phyloP scores from a whole-genome alignment of 768 basidiomycete genomes.

The Phylloporus sp. region DNA sequence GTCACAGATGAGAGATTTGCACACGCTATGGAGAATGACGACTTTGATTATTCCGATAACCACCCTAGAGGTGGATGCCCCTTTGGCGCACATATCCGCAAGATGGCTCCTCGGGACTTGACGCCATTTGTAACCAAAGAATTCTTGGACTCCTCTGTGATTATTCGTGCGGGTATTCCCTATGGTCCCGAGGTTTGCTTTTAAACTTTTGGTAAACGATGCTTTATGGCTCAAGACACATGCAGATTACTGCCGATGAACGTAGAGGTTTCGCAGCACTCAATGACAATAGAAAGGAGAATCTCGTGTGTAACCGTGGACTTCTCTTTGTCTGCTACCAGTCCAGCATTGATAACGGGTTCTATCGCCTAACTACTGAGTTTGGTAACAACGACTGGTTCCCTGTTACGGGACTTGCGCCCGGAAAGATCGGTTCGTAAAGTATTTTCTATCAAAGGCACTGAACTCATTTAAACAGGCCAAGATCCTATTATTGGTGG shows the following conservation, averaged over 20 bases:
- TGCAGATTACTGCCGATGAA: slow-evolving; percentile 7
- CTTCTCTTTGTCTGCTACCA: slow-evolving; percentile 37
- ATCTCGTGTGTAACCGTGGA: neutral
- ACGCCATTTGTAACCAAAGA: slow-evolving; percentile 18
- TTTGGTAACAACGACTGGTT: slow-evolving; percentile 24
- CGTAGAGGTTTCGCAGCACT: neutral
- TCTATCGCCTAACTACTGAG: slow-evolving; percentile 26
- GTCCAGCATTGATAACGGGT: slow-evolving; percentile 36
- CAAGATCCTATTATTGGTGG: slow-evolving; percentile 27
- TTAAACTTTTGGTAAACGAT: neutral
- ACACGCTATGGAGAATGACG: slow-evolving; percentile 41
- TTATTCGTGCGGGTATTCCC: slow-evolving; percentile 34
- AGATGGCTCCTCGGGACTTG: slow-evolving; percentile 40
- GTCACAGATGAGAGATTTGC: slow-evolving; percentile 37
- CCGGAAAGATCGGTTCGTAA: slow-evolving; percentile 15
- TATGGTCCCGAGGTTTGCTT: slow-evolving; percentile 28
- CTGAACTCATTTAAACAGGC: slow-evolving; percentile 8
- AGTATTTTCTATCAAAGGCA: neutral
- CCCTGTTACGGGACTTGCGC: slow-evolving; percentile 13
- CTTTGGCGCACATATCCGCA: slow-evolving; percentile 47
- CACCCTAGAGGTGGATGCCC: slow-evolving; percentile 29
- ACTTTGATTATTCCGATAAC: slow-evolving; percentile 32
- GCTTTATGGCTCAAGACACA: neutral
- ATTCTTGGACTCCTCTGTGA: slow-evolving; percentile 18
- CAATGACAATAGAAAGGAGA: neutral